These are phyloP conservation scores for Calonectria montana DNA, from an alignment of 2,329 filamentous ascomycete species.

Conservation along the genomic window DNA sequence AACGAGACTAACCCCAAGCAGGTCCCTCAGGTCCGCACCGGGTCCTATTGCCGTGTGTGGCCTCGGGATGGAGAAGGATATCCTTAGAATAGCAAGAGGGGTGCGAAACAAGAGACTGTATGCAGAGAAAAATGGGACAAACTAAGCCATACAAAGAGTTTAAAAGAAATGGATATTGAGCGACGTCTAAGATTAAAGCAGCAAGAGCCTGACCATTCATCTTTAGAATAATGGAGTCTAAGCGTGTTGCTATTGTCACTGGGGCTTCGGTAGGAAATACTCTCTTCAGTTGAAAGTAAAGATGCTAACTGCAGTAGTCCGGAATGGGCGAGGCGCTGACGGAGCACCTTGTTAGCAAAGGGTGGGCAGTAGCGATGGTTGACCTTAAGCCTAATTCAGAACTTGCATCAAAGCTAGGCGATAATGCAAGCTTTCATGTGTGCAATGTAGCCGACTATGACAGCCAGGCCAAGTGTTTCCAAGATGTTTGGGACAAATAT, in stretches of 20 bases:
- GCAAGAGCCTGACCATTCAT: not conserved
- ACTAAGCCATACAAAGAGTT: not conserved
- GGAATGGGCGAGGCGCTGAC: conserved; percentile 59
- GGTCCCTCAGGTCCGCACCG: not conserved
- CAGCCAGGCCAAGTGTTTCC: conserved; percentile 56
- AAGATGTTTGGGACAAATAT: conserved; percentile 54
- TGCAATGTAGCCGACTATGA: conserved; percentile 60
- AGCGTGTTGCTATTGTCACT: conserved; percentile 32
- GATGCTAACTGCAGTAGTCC: conserved; percentile 47
- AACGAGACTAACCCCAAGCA: not conserved
- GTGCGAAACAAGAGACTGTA: not conserved
- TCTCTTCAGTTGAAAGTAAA: not conserved
- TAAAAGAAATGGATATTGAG: not conserved
- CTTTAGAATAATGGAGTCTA: conserved; percentile 1
- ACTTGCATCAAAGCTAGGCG: conserved; percentile 48
- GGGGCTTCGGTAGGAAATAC: conserved; percentile 25
- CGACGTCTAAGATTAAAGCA: too few relatives aligned
- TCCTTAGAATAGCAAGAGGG: not conserved
- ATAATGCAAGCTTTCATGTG: conserved; percentile 54
- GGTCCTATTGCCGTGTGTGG: not conserved
- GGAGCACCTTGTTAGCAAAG: conserved; percentile 39
- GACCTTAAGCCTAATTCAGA: conserved; percentile 49
- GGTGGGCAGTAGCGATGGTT: conserved; percentile 50
- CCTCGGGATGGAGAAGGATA: conserved; percentile 6
- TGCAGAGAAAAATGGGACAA: not conserved